Conservation (phyloP, 768 basidiomycete genomes). For the Pholiota microspora region DNA sequence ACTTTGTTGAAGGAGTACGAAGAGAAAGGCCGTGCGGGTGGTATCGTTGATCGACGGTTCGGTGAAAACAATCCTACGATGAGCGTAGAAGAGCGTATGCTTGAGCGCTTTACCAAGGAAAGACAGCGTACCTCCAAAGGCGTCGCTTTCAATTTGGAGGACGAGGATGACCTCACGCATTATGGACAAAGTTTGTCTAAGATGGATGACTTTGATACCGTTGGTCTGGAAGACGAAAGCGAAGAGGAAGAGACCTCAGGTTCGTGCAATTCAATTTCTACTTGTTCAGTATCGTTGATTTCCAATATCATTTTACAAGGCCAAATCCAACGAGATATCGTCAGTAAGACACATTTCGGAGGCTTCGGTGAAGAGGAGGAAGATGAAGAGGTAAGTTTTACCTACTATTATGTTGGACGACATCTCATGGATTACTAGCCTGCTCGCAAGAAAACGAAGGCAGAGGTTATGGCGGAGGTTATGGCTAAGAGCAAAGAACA, state of each 20-base stretch:
- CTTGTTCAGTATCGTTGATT: neutral
- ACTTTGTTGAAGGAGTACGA: conserved; percentile 87
- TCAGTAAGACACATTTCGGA: conserved; percentile 76
- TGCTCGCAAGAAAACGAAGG: conserved; percentile 84
- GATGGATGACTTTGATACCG: conserved; percentile 79
- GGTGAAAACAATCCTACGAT: conserved; percentile 93
- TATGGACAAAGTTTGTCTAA: conserved; percentile 87
- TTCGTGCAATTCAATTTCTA: conserved; percentile 19
- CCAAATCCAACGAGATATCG: conserved; percentile 65
- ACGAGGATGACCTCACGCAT: conserved; percentile 88
- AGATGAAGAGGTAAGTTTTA: conserved; percentile 39
- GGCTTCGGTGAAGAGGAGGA: conserved; percentile 71
- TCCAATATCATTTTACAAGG: conserved; percentile 34
- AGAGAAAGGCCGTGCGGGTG: conserved; percentile 77
- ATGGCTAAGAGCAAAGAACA: conserved; percentile 96
- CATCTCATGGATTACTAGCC: conserved; percentile 46
- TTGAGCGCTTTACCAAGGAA: conserved; percentile 93
- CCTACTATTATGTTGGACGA: neutral
- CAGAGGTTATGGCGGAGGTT: conserved; percentile 97
- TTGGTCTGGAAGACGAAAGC: conserved; percentile 56
- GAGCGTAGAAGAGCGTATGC: conserved; percentile 95
- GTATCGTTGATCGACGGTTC: conserved; percentile 91
- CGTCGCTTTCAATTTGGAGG: conserved; percentile 84
- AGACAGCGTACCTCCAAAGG: conserved; percentile 77
- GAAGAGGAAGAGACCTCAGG: conserved; percentile 50